Evolutionary conservation across 495 filamentous ascomycete species (phyloP).

Genomic region (Paragyromitra xinjiangensis): DNA sequence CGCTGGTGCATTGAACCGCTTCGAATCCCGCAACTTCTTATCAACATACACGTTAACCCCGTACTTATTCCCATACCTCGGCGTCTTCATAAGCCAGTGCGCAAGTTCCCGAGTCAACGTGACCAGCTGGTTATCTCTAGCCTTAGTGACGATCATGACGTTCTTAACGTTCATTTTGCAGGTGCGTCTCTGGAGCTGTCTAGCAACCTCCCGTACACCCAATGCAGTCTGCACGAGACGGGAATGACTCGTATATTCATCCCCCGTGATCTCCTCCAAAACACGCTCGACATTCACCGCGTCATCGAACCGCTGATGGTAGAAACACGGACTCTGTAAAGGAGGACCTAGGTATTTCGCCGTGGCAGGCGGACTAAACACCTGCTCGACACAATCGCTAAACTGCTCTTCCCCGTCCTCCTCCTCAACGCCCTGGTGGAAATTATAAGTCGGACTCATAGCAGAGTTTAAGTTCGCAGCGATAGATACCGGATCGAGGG

Average conservation of each 20-base stretch:
- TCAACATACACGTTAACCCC: conserved; percentile 83
- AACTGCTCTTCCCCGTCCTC: conserved; percentile 57
- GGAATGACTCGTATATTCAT: conserved; percentile 91
- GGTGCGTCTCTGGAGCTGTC: conserved; percentile 78
- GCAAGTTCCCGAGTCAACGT: conserved; percentile 77
- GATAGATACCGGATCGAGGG: conserved; percentile 53
- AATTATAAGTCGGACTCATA: conserved; percentile 51
- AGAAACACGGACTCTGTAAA: conserved; percentile 92
- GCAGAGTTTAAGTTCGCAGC: conserved; percentile 39
- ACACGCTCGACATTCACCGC: conserved; percentile 95
- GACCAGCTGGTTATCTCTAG: conserved; percentile 83
- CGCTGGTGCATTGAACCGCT: conserved; percentile 73
- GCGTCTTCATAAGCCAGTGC: conserved; percentile 83
- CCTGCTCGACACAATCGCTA: conserved; percentile 55
- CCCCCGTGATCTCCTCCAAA: conserved; percentile 87
- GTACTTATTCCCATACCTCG: conserved; percentile 65
- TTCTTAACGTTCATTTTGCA: conserved; percentile 77
- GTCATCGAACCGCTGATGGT: conserved; percentile 95
- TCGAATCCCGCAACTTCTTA: conserved; percentile 72
- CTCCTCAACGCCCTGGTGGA: conserved; percentile 57
- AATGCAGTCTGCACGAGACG: conserved; percentile 93
- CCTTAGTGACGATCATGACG: conserved; percentile 90
- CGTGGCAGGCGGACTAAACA: conserved; percentile 64
- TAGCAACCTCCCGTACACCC: conserved; percentile 90
- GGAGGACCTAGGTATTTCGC: conserved; percentile 67